Percentiles rank a stretch among this genome's conserved stretches.
Conservation (phyloP, 2,329 filamentous ascomycete species). For the Myriosclerotinia duriaeana region DNA sequence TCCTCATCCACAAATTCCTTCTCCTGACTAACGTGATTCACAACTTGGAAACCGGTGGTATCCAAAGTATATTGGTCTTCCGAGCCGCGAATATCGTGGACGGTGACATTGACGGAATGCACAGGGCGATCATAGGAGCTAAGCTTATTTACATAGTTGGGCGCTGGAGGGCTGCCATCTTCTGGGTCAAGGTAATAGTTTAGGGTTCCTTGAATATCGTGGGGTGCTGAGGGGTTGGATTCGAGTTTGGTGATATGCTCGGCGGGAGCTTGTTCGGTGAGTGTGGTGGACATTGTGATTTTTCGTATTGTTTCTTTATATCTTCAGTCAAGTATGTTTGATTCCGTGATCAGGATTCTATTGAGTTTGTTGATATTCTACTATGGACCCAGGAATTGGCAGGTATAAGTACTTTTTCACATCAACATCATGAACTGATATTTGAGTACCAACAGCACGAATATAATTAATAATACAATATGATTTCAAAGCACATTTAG, state of each 20-base stretch:
- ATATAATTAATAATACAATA: constrained; percentile 18
- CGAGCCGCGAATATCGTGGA: constrained; percentile 48
- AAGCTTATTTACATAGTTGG: constrained; percentile 25
- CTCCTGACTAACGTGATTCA: constrained; percentile 41
- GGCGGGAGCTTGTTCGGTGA: constrained; percentile 17
- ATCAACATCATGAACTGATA: neutral
- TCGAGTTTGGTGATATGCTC: neutral
- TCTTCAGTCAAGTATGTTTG: neutral
- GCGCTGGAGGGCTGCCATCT: constrained; percentile 30
- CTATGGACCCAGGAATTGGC: neutral
- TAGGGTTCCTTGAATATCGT: constrained; percentile 26
- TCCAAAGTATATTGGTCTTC: constrained; percentile 47
- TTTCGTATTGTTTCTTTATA: neutral
- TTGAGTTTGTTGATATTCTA: neutral
- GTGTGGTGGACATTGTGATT: constrained; percentile 14
- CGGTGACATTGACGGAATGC: constrained; percentile 5
- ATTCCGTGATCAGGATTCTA: neutral
- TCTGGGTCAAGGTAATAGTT: constrained; percentile 30
- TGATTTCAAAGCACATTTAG: constrained; percentile 21
- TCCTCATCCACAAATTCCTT: constrained; percentile 43
- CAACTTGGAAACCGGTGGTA: constrained; percentile 44
- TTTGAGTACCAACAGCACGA: neutral
- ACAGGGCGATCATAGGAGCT: constrained; percentile 15
- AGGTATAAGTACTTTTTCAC: constrained; percentile 13
- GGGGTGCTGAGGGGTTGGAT: constrained; percentile 6